Conservation (phyloP, 768 basidiomycete species). For the Glaciozyma martinii region DNA sequence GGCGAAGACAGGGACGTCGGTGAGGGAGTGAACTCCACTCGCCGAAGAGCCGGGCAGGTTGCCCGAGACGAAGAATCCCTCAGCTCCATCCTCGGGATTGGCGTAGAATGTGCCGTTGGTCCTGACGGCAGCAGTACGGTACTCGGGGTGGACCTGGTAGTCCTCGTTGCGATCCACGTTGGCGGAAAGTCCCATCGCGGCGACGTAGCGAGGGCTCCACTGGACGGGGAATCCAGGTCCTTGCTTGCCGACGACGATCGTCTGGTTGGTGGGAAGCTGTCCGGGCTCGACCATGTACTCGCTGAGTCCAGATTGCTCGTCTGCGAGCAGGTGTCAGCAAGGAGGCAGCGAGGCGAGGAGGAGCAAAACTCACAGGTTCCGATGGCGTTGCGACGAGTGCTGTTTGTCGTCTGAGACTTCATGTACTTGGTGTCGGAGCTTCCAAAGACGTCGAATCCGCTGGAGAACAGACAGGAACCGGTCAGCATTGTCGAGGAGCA, state of each 20-base stretch:
- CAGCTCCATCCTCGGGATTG: conserved; percentile 33
- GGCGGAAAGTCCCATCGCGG: conserved; percentile 36
- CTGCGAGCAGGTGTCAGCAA: neutral
- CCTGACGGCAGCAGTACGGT: conserved; percentile 24
- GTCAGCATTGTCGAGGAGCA: neutral
- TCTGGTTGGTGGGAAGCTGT: conserved; percentile 16
- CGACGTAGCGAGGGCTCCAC: conserved; percentile 42
- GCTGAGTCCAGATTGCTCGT: conserved; percentile 36
- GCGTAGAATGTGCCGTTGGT: neutral
- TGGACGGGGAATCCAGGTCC: conserved; percentile 40
- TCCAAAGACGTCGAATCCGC: conserved; percentile 39
- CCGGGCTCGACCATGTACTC: conserved; percentile 38
- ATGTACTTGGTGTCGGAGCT: conserved; percentile 38
- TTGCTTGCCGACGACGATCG: conserved; percentile 34
- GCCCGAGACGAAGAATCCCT: conserved; percentile 40
- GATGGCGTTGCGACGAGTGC: conserved; percentile 39
- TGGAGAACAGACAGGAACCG: neutral
- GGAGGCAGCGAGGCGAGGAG: neutral
- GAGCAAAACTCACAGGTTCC: conserved; percentile 33
- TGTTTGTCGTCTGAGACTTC: conserved; percentile 33
- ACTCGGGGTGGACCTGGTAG: conserved; percentile 27
- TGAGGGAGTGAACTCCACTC: conserved; percentile 41
- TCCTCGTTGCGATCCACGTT: conserved; percentile 5
- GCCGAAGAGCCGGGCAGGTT: conserved; percentile 35
- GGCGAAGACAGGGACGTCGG: conserved; percentile 40